Conservation (phyloP, 2,329 filamentous ascomycete species). For the Eutypella sp. region DNA sequence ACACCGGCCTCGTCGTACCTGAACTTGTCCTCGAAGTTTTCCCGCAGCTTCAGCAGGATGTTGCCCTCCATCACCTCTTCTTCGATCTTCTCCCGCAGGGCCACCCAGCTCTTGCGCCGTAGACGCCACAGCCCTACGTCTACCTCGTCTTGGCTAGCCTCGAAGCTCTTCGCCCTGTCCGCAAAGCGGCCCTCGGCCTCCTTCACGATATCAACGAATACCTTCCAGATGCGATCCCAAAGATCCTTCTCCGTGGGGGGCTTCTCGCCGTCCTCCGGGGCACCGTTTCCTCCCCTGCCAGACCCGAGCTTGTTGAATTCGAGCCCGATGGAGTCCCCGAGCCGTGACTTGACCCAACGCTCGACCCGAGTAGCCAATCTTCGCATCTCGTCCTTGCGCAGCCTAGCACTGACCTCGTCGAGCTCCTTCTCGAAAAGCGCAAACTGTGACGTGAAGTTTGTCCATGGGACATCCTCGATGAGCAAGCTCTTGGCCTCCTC, state of each 20-base stretch:
- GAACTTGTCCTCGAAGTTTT: constrained; percentile 99
- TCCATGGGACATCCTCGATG: constrained; percentile 81
- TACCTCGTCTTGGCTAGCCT: constrained; percentile 86
- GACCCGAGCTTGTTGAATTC: constrained; percentile 96
- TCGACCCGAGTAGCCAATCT: constrained; percentile 86
- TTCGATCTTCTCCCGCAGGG: constrained; percentile 83
- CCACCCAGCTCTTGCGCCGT: constrained; percentile 90
- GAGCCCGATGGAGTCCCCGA: constrained; percentile 81
- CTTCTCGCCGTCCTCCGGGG: constrained; percentile 72
- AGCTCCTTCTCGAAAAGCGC: constrained; percentile 83
- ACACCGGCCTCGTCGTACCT: constrained; percentile 94
- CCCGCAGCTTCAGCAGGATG: constrained; percentile 85
- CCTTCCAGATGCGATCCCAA: constrained; percentile 92
- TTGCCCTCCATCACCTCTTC: constrained; percentile 99
- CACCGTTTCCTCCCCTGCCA: constrained; percentile 75
- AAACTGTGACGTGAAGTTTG: constrained; percentile 76
- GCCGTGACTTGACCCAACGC: constrained; percentile 83
- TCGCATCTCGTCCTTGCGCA: constrained; percentile 95
- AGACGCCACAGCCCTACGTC: constrained; percentile 89
- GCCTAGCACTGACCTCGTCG: constrained; percentile 75
- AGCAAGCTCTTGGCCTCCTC: constrained; percentile 67
- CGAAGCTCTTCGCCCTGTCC: constrained; percentile 86
- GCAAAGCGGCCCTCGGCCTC: constrained; percentile 84
- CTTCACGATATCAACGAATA: constrained; percentile 76
- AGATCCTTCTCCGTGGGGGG: constrained; percentile 73